Base-by-base conservation (phyloP, 192 early-diverging fungal species). In the Coemansia sp. region DNA sequence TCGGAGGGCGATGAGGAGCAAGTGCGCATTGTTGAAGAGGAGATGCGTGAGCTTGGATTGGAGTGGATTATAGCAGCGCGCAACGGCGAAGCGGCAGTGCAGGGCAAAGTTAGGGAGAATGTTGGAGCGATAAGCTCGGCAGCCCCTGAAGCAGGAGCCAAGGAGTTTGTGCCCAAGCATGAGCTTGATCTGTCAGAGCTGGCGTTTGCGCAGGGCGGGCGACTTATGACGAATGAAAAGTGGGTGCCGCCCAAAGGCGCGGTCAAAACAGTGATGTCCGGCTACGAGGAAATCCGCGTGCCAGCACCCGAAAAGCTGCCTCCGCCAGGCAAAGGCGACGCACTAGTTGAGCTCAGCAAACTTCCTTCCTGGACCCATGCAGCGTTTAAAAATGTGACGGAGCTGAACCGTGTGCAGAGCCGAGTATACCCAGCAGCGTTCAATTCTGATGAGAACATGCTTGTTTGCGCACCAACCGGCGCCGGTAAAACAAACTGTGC, bases 401-500 rank as follows among this genome's bases (percentile, higher is more conserved):
- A 71, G 8, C 84, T 99, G 57, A 99, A 99, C 77, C 84, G 93
- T 50, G 85, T 98, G 35, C 97, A 99, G 83, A 92, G 90, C 67
- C 83, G 83, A 35, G 85, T 98, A 4, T 98, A 92, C 65, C 89
- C 90, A 27, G 77, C 84, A n/a, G 97, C 94, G 0, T 99, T 93
- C 72, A 75, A 76, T 9, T 77, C 84, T n/a, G 93, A 98, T 71
- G 95, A 93, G 47, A 96, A 96, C 72, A 85, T 98, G 85, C 83
- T 99, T 6, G 81, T 99, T n/a, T 98, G 97, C 75, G 97, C 97
- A 7, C 97, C 97, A 0, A 99, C 97, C 6, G 95, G 95, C 69
- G 94, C 97, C 3, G 97, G 97, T 63, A 98, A 98, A 85, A 98
- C 97, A 26, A 97, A 98, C 75, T 92, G 93, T 56, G 97, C 95